Evolutionary conservation across 2,329 filamentous ascomycete genomes (phyloP), one percentile per base, ranked within the genome.

Genomic region (Colletotrichum melonis): DNA sequence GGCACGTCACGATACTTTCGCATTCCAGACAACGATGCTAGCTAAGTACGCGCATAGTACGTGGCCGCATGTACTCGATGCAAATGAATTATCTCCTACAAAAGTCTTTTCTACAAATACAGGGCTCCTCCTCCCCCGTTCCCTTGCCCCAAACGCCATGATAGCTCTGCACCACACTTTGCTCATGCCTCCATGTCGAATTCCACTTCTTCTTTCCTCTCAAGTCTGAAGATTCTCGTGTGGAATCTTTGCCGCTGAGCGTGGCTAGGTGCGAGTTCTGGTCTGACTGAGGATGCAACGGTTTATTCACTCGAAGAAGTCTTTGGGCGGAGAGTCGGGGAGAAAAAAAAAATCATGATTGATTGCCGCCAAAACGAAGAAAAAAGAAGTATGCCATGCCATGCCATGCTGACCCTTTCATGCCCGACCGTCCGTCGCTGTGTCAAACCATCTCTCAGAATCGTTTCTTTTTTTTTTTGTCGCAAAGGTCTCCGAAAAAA

Each of bases 61-160:
- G 35, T 67, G 19, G 9, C 19, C 67, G 28, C 42, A 28, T 28
- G 42, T 49, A 49, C 42, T 49, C 60, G 22, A 57, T 60, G 55
- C 56, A 63, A 66, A 66, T 66, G 67, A 70, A 73, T 66, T 66
- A 70, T 73, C 67, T 73, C 70, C 60, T 66, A 57, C 60, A 62
- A 35, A 32, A 62, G 46, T 73, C 60, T 60, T 42, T 57, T 42
- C 67, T 70, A 73, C 46, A 66, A 70, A 70, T 73, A 73, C 70
- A 73, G 56, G 60, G 67, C 54, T 57, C 49, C 54, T 28, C n/a
- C 30, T 11, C 22, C 30, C 32, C 49, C 35, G 22, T 19, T 19
- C 19, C 49, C 19, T 64, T 32, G 14, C 19, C 52, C 38, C 46
- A n/a, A 5, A 26, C 11, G 49, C 49, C 59, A 5, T 35, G 28